A percentile compares a stretch with the other conserved stretches of the same genome.
Evolutionary conservation across 768 basidiomycete species (phyloP).

Genomic region (Rhizopogon roseolus): DNA sequence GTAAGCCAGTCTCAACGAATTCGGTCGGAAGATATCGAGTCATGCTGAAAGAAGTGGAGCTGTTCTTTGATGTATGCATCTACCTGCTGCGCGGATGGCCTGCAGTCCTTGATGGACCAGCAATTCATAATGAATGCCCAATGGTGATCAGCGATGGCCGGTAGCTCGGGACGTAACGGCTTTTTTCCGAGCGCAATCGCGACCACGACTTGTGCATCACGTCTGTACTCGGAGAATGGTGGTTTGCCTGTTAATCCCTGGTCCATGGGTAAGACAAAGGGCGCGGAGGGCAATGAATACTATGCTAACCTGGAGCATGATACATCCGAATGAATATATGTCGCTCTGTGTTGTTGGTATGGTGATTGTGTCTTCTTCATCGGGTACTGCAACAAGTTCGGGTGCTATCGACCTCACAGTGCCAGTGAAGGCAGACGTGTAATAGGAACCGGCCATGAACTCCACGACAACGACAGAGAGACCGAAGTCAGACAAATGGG

Average conservation of each 20-base stretch:
- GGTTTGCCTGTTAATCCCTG: conserved; percentile 2
- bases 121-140: conserved; percentile 8
- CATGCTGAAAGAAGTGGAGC: background rate
- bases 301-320: conserved; percentile 6
- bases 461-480: conserved; percentile 17
- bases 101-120: conserved; percentile 13
- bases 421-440: background rate
- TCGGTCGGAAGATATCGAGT: too few species aligned
- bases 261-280: background rate
- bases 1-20: background rate
- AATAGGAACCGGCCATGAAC: conserved; percentile 8
- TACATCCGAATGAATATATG: conserved; percentile 36
- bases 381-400: conserved; percentile 29
- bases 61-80: conserved; percentile 24
- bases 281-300: background rate
- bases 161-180: background rate
- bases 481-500: conserved; percentile 42
- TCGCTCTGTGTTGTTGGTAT: conserved; percentile 27
- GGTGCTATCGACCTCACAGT: conserved; percentile 2
- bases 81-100: conserved; percentile 6
- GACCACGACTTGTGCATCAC: conserved; percentile 6
- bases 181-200: conserved; percentile 3
- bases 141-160: background rate
- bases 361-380: conserved; percentile 1
- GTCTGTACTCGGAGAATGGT: conserved; percentile 4